Evolutionary conservation across 495 filamentous ascomycete genomes (phyloP), one percentile per base, ranked within the genome.

Genomic region (Podospora bellae-mahoneyi): DNA sequence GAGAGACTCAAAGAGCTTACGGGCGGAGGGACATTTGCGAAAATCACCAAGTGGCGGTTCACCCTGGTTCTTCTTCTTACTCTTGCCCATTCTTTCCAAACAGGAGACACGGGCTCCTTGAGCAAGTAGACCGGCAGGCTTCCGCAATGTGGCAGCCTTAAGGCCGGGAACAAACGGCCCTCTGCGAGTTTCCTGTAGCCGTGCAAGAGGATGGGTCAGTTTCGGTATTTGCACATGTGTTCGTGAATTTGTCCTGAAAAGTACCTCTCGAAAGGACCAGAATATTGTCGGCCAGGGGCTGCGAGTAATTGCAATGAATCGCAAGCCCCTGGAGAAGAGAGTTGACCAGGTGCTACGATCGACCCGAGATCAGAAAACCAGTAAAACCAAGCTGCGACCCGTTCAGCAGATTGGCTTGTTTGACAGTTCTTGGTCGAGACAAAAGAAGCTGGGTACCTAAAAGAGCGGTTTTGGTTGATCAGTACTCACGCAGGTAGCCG

Each of bases 1-100:
- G 2, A 79, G 67, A 19, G 55, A 70, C 3, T 59, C 27, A n/a
- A 60, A 48, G 26, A 79, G 71, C 19, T 72, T 64, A 9, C 5
- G 78, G 63, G 5, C 73, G 68, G 39, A 48, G 2, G 39, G 39
- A 10, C 39, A 48, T 48, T 48, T 10, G 39, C 39, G 39, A 48
- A 48, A 48, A 48, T 48, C 39, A 48, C 39, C 5, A 62, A 27
- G 61, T 61, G 62, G 16, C 60, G 54, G 60, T 64, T 60, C 58
- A 60, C 64, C 27, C 48, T 58, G 6, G 66, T 65, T 44, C 59
- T 66, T 66, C 65, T 6, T 23, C 44, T 27, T 67, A 62, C 26
- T 68, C 65, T 68, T 71, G 73, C 2, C 39, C 39, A 48, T 48
- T 3, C 65, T n/a, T 5, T 15, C 19, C 4, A 7, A 10, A n/a